Conservation (phyloP, 2,329 filamentous ascomycete species). For the Alternaria ethzedia region DNA sequence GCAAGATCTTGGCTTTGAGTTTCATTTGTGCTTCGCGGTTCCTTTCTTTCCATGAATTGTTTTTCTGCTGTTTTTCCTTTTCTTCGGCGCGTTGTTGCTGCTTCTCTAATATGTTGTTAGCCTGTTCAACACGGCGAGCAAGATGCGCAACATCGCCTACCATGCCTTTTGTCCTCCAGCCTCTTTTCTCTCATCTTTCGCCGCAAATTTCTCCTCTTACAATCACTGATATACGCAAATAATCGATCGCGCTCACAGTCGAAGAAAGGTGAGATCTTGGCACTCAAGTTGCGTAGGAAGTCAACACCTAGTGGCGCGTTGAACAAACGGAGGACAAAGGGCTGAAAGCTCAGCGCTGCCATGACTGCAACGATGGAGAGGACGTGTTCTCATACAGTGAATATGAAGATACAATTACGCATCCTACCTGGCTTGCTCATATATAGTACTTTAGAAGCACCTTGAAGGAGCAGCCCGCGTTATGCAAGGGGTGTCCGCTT, state of each 20-base stretch:
- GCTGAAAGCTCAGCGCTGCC: background rate
- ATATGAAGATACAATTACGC: background rate
- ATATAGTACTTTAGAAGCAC: background rate
- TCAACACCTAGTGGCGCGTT: background rate
- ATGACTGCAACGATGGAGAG: background rate
- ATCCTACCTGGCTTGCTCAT: background rate
- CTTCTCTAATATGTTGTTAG: background rate
- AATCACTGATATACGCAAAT: background rate
- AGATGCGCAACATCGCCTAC: background rate
- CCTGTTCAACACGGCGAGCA: background rate
- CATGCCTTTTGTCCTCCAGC: background rate
- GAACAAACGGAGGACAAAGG: background rate
- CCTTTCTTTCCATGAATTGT: background rate
- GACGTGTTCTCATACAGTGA: background rate
- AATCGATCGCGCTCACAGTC: background rate
- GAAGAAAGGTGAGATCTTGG: background rate
- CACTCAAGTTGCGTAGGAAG: background rate
- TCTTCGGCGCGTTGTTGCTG: background rate
- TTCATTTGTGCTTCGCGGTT: background rate
- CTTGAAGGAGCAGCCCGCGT: background rate
- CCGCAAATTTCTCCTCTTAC: background rate
- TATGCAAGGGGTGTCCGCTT: background rate
- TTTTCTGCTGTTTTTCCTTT: background rate
- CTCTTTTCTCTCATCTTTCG: background rate
- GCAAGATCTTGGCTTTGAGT: background rate